phyloP scores from a whole-genome alignment of 352 stramenopile genomes.

The Lagenidium giganteum region DNA sequence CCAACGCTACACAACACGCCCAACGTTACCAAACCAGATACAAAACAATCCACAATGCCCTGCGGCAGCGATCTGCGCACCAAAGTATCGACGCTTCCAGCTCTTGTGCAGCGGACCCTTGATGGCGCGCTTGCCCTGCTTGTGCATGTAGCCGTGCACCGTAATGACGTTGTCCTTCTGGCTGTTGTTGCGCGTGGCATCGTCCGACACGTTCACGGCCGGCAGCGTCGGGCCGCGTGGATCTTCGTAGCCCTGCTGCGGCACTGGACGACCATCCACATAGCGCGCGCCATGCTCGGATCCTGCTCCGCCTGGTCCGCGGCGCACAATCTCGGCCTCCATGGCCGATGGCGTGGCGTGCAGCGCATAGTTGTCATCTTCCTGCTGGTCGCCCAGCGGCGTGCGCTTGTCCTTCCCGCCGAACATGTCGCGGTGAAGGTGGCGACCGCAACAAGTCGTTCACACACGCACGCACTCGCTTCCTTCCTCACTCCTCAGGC shows the following conservation, averaged over 20 bases:
- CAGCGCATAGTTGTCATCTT: constrained; percentile 52
- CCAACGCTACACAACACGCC: constrained; percentile 37
- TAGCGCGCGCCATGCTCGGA: not conserved
- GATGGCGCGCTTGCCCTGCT: constrained; percentile 84
- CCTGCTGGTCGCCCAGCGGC: constrained; percentile 21
- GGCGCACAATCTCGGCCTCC: constrained; percentile 58
- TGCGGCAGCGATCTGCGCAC: no score
- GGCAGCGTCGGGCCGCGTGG: constrained; percentile 41
- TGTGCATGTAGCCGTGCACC: constrained; percentile 87
- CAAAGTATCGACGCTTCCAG: constrained; percentile 85
- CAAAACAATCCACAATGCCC: no score
- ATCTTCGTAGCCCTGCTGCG: constrained; percentile 26
- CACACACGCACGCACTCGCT: no score
- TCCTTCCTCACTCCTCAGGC: no score
- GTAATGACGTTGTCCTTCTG: constrained; percentile 84
- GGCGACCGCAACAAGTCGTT: no score
- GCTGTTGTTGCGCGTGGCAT: constrained; percentile 14
- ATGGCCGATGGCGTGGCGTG: constrained; percentile 56
- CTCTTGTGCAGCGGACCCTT: constrained; percentile 86
- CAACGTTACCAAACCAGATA: constrained; percentile 1
- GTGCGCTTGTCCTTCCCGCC: constrained; percentile 34
- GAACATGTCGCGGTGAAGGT: no score
- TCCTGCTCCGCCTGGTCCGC: no score
- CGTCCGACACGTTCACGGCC: constrained; percentile 58
- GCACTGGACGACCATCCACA: constrained; percentile 19